Percentiles rank a stretch among this genome's conserved stretches.
These are phyloP conservation scores for Xylaria scruposa DNA, from an alignment of 495 filamentous ascomycete species.

Conservation along the genomic window DNA sequence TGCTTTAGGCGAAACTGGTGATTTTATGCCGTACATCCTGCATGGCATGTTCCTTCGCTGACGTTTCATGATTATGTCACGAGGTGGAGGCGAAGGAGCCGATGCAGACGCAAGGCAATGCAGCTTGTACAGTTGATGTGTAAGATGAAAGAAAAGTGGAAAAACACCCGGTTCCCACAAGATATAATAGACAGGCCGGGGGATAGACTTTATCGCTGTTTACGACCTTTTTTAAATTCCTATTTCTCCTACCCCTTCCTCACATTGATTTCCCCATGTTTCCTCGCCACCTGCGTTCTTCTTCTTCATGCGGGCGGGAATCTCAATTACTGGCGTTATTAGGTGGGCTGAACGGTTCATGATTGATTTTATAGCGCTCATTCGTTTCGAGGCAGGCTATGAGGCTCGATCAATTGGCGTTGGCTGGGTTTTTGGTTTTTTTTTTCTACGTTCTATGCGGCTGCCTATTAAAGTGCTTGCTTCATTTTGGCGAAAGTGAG, in stretches of 20 bases:
- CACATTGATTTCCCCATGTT: not conserved
- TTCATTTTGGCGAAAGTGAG: not conserved
- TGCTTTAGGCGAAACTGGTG: not conserved
- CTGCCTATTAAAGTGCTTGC: not conserved
- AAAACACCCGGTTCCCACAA: not conserved
- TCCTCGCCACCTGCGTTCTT: not conserved
- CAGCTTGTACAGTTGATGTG: constrained; percentile 4
- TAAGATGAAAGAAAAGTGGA: constrained; percentile 21
- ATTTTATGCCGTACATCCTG: constrained; percentile 10
- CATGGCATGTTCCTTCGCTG: not conserved
- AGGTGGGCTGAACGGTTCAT: constrained; percentile 3
- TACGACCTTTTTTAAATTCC: not conserved
- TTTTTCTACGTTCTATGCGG: constrained; percentile 18
- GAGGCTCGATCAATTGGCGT: constrained; percentile 15
- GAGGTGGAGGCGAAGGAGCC: constrained; percentile 10
- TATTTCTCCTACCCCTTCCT: not conserved
- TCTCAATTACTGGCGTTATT: not conserved
- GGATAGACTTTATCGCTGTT: constrained; percentile 6
- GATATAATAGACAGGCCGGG: constrained; percentile 10
- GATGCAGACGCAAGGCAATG: constrained; percentile 9
- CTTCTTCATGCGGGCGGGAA: not conserved
- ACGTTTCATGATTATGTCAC: constrained; percentile 13
- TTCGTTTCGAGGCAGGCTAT: constrained; percentile 2
- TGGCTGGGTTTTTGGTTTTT: constrained; percentile 2
- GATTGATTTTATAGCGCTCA: constrained; percentile 1